Evolutionary conservation across 1,284 basidiomycete genomes (phyloP), one percentile per base, ranked within the genome.

Genomic region (Anthracocystis panici-leucophaei): DNA sequence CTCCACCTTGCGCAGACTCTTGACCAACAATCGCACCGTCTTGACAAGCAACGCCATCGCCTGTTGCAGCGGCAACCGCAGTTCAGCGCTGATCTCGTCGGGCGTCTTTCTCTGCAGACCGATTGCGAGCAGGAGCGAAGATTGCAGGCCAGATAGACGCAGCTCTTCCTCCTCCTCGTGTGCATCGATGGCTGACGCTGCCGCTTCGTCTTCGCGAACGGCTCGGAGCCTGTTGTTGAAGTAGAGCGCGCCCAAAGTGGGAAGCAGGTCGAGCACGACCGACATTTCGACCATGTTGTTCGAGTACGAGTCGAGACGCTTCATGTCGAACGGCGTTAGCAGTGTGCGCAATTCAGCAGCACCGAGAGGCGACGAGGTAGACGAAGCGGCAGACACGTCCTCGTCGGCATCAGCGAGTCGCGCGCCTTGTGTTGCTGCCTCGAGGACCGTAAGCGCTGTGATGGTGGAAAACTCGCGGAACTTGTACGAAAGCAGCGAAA

Each of bases 251-350:
- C 93, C 91, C 38, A 96, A 87, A 0, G 88, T 89, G 0, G 97
- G 95, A 5, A 99, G 88, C 16, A 99, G 88, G 85, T 99, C 97
- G 52, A 99, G 88, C 64, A 99, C 90, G 80, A 97, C 93, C 84
- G 97, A 95, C 84, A 96, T 97, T 86, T 99, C 97, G 51, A 99
- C 89, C 90, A 93, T 91, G 86, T 95, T 97, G 86, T 96, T 95
- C 5, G 94, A 92, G 81, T 99, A 99, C 7, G 95, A 93, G 77
- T 96, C 93, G 38, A 99, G 89, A 2, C 97, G 91, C 87, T 98
- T 98, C 80, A 99, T 88, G 86, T 99, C 97, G 84, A 97, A 98
- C 0, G 96, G 94, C 1, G 94, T 91, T 67, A 97, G 86, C 18
- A 93, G 86, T 44, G 91, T 87, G 1, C 89, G 88, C 10, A 99